Evolutionary conservation across 129 eudicot genomes (phyloP), one percentile per base, ranked within the genome.

Genomic region (Erigeron canadensis): DNA sequence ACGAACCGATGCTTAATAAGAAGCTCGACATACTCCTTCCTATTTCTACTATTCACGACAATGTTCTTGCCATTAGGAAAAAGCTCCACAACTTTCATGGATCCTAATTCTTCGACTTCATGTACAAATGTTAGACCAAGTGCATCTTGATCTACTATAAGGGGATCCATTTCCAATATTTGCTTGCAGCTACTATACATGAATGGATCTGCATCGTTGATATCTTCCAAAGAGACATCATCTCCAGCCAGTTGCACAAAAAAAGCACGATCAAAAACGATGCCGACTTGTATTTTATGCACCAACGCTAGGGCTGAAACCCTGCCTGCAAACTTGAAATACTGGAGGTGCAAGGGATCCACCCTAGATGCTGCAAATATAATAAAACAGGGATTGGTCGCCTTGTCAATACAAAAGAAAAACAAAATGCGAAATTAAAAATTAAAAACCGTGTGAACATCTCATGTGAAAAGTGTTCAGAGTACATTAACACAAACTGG

Each of bases 261-360:
- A 77, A 89, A 85, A 11, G 82, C 83, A 46, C 91, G 85, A 82
- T 89, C 96, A 11, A 92, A 81, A 67, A 80, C 83, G 5, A 89
- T 81, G 46, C 98, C 98, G 60, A 87, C 83, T 82, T 89, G 98
- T 43, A 93, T 76, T 79, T 87, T 93, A 56, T 93, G 88, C 86
- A 89, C 85, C 84, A 93, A 79, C 46, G 98, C 95, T 45, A 93
- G 75, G 38, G 95, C 96, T 67, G 87, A 80, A 12, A 93, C 79
- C 76, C 95, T 84, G 64, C 98, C 96, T 53, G 89, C 79, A 77
- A 93, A 89, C 51, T 51, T 81, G 75, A 85, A 93, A 73, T 89
- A 93, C 21, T 78, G 75, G 4, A 80, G 95, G 82, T 89, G 91
- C 85, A 87, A 48, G 10, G 91, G 91, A 65, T 93, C 88, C 82